Evolutionary conservation across 345 rosid genomes (phyloP).

Genomic region (Aurinia saxatilis): DNA sequence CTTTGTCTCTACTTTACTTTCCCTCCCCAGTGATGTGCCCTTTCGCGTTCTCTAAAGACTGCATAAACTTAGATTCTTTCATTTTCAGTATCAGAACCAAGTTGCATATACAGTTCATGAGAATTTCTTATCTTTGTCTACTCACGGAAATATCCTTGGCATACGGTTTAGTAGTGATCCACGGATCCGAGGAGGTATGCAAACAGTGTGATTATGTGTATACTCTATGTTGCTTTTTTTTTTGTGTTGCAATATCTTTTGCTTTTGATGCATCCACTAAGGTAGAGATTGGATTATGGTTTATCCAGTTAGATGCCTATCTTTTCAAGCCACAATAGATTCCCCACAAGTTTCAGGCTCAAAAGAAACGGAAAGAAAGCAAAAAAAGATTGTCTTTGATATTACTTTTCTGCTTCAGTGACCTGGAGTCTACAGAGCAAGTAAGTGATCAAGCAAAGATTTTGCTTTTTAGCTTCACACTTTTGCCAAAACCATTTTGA

Average conservation of each 20-base stretch:
- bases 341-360: constrained; percentile 28
- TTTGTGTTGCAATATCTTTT: constrained; percentile 18
- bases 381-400: constrained; percentile 2
- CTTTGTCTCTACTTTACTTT: constrained; percentile 26
- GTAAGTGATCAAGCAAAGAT: constrained; percentile 2
- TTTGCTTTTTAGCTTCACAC: constrained; percentile 17
- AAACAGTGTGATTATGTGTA: constrained; percentile 6
- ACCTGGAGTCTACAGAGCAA: constrained; percentile 27
- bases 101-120: constrained; percentile 29
- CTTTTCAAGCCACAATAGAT: constrained; percentile 27
- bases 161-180: constrained; percentile 18
- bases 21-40: constrained; percentile 23
- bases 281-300: constrained; percentile 23
- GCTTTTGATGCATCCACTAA: constrained; percentile 25
- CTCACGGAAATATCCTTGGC: constrained; percentile 15
- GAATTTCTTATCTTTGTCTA: not conserved
- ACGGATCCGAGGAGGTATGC: constrained; percentile 6
- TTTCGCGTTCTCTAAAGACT: constrained; percentile 25
- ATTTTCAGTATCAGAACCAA: constrained; percentile 7
- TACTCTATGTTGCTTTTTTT: not conserved
- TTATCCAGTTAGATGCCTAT: constrained; percentile 32
- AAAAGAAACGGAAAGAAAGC: constrained; percentile 22
- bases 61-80: constrained; percentile 17
- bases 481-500: not conserved
- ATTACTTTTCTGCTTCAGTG: constrained; percentile 2